Conservation (phyloP, 1,139 yeast species). For the Protomyces gravidus region DNA sequence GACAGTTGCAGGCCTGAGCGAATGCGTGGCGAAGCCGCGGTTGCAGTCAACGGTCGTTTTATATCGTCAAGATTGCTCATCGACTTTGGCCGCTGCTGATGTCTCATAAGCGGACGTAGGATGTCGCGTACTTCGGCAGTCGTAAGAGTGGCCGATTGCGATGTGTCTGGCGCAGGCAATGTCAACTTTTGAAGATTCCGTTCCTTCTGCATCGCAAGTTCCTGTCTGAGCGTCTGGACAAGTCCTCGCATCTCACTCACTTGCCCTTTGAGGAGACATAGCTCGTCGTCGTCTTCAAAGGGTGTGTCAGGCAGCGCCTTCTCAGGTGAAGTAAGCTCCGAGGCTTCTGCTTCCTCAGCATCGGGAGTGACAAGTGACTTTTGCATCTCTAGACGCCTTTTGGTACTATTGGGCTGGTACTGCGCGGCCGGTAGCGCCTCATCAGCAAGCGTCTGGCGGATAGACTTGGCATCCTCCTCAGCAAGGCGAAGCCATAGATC, state of each 20-base stretch:
- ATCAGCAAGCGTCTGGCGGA: background rate
- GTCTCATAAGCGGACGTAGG: background rate
- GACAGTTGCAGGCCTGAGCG: background rate
- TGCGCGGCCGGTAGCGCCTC: too few relatives aligned
- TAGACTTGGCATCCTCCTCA: background rate
- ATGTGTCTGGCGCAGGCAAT: background rate
- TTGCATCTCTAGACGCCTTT: too few relatives aligned
- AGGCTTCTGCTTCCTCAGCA: too few relatives aligned
- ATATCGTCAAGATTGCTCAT: background rate
- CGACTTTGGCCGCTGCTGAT: background rate
- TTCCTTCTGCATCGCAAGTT: background rate
- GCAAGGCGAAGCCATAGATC: background rate
- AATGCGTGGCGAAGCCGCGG: background rate
- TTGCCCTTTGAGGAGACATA: background rate
- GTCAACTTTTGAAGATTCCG: background rate
- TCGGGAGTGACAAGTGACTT: too few relatives aligned
- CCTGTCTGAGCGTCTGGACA: background rate
- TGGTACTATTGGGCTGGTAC: too few relatives aligned
- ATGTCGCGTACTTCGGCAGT: background rate
- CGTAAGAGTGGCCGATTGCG: background rate
- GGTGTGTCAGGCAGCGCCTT: background rate
- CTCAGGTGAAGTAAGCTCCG: too few relatives aligned
- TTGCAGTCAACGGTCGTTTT: background rate
- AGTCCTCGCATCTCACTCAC: background rate
- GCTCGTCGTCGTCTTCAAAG: background rate